phyloP scores from a whole-genome alignment of 352 stramenopile species.

The Globisporangium heterothallicum region DNA sequence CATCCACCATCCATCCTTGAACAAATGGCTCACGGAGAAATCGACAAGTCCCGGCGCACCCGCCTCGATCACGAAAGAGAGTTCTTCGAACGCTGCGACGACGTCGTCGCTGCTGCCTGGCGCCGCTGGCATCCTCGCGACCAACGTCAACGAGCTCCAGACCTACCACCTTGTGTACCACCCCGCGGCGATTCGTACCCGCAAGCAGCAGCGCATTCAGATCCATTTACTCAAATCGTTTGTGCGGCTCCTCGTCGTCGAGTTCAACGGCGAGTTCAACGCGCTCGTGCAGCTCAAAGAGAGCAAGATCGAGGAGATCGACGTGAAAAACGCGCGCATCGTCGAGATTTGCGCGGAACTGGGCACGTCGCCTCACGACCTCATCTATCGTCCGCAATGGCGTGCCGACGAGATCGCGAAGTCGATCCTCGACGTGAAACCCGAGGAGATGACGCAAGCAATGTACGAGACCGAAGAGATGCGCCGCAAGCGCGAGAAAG shows the following conservation, averaged over 20 bases:
- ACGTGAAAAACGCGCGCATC: conserved; percentile 86
- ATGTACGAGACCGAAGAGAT: conserved; percentile 78
- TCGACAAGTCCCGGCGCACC: conserved; percentile 10
- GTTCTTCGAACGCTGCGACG: background rate
- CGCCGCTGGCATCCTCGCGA: no score
- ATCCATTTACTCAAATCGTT: conserved; percentile 78
- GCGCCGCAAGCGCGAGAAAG: conserved; percentile 40
- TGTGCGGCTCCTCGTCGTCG: conserved; percentile 51
- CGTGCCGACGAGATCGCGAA: conserved; percentile 54
- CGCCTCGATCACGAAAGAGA: background rate
- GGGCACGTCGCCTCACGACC: conserved; percentile 15
- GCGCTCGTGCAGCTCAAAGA: conserved; percentile 70
- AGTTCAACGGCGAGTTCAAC: conserved; percentile 88
- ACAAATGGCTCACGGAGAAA: conserved; percentile 25
- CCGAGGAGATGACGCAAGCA: conserved; percentile 81
- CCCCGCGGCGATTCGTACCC: conserved; percentile 70
- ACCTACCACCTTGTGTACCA: conserved; percentile 85
- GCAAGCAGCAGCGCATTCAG: conserved; percentile 81
- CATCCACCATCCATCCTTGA: conserved; percentile 36
- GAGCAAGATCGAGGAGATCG: conserved; percentile 80
- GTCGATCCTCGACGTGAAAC: conserved; percentile 55
- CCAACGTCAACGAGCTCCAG: conserved; percentile 31
- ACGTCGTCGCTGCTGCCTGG: background rate
- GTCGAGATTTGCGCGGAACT: conserved; percentile 81
- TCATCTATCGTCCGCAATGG: conserved; percentile 53